These are phyloP conservation scores for Neofusicoccum laricinum DNA, from an alignment of 2,329 filamentous ascomycete species.

Conservation along the genomic window DNA sequence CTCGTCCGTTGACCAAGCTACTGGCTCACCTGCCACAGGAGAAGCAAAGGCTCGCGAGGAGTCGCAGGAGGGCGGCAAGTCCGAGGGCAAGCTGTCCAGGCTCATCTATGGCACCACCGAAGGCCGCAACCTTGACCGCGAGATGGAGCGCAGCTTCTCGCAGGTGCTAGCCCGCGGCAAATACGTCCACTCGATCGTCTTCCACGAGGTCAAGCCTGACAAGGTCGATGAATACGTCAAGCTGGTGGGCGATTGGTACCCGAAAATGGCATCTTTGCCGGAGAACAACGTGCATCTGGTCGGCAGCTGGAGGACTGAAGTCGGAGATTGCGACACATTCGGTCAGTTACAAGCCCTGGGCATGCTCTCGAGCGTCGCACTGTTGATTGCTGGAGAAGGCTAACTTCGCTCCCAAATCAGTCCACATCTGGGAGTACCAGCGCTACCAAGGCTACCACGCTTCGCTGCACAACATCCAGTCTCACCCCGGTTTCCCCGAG, in stretches of 20 bases:
- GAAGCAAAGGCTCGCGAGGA: constrained; percentile 59
- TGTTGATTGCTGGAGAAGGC: constrained; percentile 3
- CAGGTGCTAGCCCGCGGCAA: constrained; percentile 94
- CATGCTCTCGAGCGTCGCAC: not conserved
- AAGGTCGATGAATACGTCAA: constrained; percentile 93
- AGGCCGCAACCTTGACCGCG: constrained; percentile 87
- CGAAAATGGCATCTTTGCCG: constrained; percentile 75
- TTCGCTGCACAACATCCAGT: constrained; percentile 79
- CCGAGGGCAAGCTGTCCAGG: constrained; percentile 69
- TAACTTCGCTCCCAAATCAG: constrained; percentile 49
- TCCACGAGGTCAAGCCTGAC: constrained; percentile 93
- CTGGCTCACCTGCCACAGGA: constrained; percentile 60
- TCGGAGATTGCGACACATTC: constrained; percentile 96
- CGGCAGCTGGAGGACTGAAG: constrained; percentile 96
- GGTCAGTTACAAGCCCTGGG: constrained; percentile 52
- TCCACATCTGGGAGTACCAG: constrained; percentile 99
- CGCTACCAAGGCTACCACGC: constrained; percentile 94
- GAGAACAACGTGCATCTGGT: constrained; percentile 96
- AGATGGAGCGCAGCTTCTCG: constrained; percentile 94
- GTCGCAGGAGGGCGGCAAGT: constrained; percentile 58
- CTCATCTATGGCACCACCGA: constrained; percentile 97
- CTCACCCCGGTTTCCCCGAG: constrained; percentile 76
- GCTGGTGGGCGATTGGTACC: constrained; percentile 88
- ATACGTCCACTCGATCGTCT: constrained; percentile 96
- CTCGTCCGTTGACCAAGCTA: constrained; percentile 41